Evolutionary conservation across 805 yeast species (phyloP).

Genomic region (Spathaspora sp.): DNA sequence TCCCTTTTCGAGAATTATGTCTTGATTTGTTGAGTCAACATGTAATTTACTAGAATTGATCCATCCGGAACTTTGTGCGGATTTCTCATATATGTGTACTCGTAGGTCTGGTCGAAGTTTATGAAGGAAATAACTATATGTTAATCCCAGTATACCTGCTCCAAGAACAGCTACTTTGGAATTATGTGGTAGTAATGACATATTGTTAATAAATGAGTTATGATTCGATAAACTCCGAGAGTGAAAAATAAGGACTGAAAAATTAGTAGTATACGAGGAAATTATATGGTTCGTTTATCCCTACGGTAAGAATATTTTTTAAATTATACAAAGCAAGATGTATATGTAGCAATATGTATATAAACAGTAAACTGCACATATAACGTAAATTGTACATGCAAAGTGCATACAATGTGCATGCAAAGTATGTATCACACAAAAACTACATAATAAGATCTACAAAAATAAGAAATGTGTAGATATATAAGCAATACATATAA

Average conservation of each 20-base stretch:
- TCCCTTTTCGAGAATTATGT: conserved; percentile 67
- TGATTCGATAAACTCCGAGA: neutral
- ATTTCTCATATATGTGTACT: conserved; percentile 59
- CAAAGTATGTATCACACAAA: too few relatives aligned
- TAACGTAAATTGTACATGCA: too few relatives aligned
- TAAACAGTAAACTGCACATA: too few relatives aligned
- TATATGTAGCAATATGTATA: too few relatives aligned
- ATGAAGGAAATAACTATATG: conserved; percentile 65
- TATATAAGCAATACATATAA: too few relatives aligned
- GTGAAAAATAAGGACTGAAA: too few relatives aligned
- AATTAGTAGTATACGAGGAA: too few relatives aligned
- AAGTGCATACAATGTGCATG: too few relatives aligned
- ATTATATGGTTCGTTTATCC: too few relatives aligned
- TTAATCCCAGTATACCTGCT: conserved; percentile 83
- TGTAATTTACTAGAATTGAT: conserved; percentile 48
- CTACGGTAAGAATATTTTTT: too few relatives aligned
- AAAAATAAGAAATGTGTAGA: too few relatives aligned
- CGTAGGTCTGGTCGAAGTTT: conserved; percentile 74
- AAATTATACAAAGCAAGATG: neutral
- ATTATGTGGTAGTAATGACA: conserved; percentile 14
- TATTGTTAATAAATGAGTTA: neutral
- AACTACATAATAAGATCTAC: too few relatives aligned
- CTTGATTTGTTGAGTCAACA: conserved; percentile 16
- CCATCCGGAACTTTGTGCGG: conserved; percentile 71
- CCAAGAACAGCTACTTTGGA: conserved; percentile 73